Evolutionary conservation across 1,139 yeast genomes (phyloP).

Genomic region (Suhomyces bokatorum): DNA sequence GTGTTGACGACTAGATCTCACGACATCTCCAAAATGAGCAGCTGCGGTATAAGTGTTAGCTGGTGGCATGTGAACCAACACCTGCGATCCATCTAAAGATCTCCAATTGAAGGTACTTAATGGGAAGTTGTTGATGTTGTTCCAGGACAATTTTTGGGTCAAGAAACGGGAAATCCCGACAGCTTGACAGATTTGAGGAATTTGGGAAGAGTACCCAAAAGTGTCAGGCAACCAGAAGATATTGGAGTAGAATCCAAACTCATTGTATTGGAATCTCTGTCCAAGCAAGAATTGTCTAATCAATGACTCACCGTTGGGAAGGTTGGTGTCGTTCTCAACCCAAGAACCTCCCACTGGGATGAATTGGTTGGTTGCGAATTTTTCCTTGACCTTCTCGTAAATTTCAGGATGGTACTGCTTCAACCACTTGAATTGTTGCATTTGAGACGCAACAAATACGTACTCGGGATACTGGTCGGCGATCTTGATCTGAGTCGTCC

Average conservation of each 20-base stretch:
- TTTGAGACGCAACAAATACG: conserved; percentile 91
- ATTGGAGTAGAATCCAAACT: conserved; percentile 74
- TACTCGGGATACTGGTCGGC: conserved; percentile 91
- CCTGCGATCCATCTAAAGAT: conserved; percentile 90
- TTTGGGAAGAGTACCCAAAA: conserved; percentile 92
- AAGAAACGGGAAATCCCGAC: conserved; percentile 83
- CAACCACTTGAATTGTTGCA: conserved; percentile 94
- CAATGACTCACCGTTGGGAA: conserved; percentile 90
- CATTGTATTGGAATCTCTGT: conserved; percentile 75
- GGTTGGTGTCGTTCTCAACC: conserved; percentile 96
- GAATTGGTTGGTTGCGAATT: conserved; percentile 72
- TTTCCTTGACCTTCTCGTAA: conserved; percentile 60
- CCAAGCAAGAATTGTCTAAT: conserved; percentile 88
- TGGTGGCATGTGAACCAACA: conserved; percentile 96
- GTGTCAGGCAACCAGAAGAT: conserved; percentile 97
- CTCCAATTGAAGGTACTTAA: conserved; percentile 92
- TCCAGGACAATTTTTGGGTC: conserved; percentile 95
- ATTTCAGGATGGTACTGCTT: conserved; percentile 81
- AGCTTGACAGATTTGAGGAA: conserved; percentile 86
- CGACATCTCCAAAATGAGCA: conserved; percentile 91
- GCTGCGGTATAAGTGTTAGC: conserved; percentile 91
- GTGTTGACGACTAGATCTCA: conserved; percentile 76
- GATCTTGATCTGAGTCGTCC: conserved; percentile 89
- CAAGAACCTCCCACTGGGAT: conserved; percentile 94
- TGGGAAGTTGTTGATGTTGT: conserved; percentile 88